Evolutionary conservation across 2,329 filamentous ascomycete species (phyloP), one percentile per base, ranked within the genome.

Genomic region (Sclerotiophoma versabilis): DNA sequence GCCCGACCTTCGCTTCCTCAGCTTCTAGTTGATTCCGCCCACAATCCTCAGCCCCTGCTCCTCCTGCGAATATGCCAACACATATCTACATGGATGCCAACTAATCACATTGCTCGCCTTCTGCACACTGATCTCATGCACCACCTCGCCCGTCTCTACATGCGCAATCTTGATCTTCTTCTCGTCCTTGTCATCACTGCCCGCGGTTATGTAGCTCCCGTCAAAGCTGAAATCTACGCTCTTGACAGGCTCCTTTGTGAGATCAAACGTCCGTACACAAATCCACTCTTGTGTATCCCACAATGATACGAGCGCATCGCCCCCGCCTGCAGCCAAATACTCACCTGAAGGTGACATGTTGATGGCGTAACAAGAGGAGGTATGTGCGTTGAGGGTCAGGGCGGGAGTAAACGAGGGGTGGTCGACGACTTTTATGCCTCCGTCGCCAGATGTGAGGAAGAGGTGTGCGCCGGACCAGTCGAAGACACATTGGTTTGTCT

Each of bases 271-370:
- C 56, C 87, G 83, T 66, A 87, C 83, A 68, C 89, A 92, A 50
- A 90, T 85, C 88, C 89, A 92, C 62, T 90, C 87, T 33, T 82
- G 81, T 3, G 90, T 92, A 66, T 93, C 89, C 87, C 90, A 93
- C 3, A 93, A 78, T 5, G 87, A 82, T 61, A 93, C 88, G 44
- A 91, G 83, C 1, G 88, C 89, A 67, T 93, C 90, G 9, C 87
- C 86, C 9, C 89, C 89, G 25, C 90, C 90, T 0, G 89, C 89
- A 0, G 90, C 90, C 37, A 93, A 79, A 68, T 87, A 89, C 34
- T 86, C 81, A 33, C 87, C 90, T 37, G 84, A 86, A 0, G 90
- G 89, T 59, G 90, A 89, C 65, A 92, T 77, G 58, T 87, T 87
- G 11, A 86, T 82, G 8, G 85, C 83, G 57, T 90, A 80, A 65